A percentile compares a stretch with the other conserved stretches of the same genome.
phyloP scores from a whole-genome alignment of 192 early-diverging fungal genomes.

The Entomortierella beljakovae region DNA sequence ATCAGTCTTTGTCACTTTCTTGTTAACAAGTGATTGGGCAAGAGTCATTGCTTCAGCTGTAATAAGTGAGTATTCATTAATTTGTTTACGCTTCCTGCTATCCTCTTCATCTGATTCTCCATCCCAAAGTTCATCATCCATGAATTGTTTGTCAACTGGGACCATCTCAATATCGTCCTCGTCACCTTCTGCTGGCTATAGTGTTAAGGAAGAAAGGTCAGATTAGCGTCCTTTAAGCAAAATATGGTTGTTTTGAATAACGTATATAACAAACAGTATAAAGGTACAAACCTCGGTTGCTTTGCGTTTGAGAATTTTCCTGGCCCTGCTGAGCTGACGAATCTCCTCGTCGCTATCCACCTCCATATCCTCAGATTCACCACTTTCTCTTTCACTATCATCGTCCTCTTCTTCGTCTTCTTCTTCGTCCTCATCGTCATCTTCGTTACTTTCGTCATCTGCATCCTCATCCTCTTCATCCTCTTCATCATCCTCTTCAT shows the following conservation, averaged over 20 bases:
- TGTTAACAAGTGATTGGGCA: slow-evolving; percentile 84
- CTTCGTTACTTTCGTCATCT: slow-evolving; percentile 48
- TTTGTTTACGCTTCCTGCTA: slow-evolving; percentile 58
- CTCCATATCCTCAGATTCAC: slow-evolving; percentile 44
- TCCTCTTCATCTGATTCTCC: slow-evolving; percentile 71
- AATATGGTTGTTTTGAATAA: too few species aligned
- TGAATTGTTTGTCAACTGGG: slow-evolving; percentile 53
- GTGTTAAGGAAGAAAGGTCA: slow-evolving; percentile 8
- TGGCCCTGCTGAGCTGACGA: slow-evolving; percentile 27
- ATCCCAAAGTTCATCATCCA: slow-evolving; percentile 67
- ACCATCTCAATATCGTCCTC: slow-evolving; percentile 71
- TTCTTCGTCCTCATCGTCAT: slow-evolving; percentile 54
- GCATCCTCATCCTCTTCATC: slow-evolving; percentile 59
- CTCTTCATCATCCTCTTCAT: slow-evolving; percentile 69
- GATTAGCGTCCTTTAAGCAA: neutral
- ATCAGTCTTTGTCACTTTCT: slow-evolving; percentile 80
- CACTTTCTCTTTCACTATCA: slow-evolving; percentile 47
- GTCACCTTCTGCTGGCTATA: slow-evolving; percentile 47
- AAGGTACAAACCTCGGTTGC: slow-evolving; percentile 49
- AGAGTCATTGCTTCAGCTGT: slow-evolving; percentile 94
- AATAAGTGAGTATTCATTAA: slow-evolving; percentile 67
- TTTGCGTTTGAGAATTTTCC: slow-evolving; percentile 66
- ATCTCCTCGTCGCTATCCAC: slow-evolving; percentile 54
- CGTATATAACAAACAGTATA: neutral
- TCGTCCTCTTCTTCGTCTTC: slow-evolving; percentile 52